Base-by-base conservation (phyloP, 345 rosid species). In the Firmiana major region DNA sequence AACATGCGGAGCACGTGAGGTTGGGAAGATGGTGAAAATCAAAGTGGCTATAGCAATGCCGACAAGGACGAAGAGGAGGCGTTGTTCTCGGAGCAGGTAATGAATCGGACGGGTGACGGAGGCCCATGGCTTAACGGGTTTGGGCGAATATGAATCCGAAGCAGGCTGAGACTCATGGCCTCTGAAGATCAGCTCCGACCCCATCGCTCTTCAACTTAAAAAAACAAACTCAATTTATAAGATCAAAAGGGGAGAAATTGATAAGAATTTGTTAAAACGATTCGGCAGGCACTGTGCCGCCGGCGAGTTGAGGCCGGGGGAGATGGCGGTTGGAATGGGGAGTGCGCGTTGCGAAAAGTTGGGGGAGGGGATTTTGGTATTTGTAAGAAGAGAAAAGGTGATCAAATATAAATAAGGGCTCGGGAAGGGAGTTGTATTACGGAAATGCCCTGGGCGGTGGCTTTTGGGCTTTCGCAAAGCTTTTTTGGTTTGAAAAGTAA, bases 41-140 rank as follows among this genome's bases (percentile, higher is more conserved):
- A 92, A 68, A 7, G 97, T 89, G 70, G 98, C 97, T 62, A 96
- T 85, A 21, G 88, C 93, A 86, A 96, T 87, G 94, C 98, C 99
- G 77, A 90, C 77, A 67, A 96, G 87, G 53, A 93, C 89, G 82
- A 90, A 93, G 48, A 92, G 60, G 75, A 96, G 94, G n/a, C 99
- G 97, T 86, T 93, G 94, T 85, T 96, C 99, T 0, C 93, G 87
- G 81, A 96, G 91, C 81, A 92, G 48, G 92, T 93, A 93, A 38
- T 89, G 93, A 78, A 93, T 80, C 57, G 93, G 92, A 11, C 93
- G 90, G 15, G 80, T 77, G 70, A 89, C 79, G 51, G 79, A 79
- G 53, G 92, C 84, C 97, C 96, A 92, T 15, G 92, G 95, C 83
- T 91, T 96, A 11, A 64, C 80, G 7, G 90, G 97, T 72, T 91